Conservation (phyloP, 768 basidiomycete species). For the Boletales sp. region DNA sequence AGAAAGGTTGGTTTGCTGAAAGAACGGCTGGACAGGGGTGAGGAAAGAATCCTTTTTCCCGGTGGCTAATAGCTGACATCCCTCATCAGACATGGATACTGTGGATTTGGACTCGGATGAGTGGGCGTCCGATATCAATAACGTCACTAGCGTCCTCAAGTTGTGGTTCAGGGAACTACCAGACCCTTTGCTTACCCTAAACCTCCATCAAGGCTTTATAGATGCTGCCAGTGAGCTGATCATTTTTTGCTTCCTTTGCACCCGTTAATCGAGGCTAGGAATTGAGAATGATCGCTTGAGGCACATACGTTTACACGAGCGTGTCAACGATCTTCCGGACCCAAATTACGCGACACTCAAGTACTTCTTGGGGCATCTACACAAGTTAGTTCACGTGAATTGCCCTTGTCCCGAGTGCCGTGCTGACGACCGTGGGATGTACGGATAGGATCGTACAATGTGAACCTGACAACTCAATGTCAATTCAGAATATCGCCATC, state of each 20-base stretch:
- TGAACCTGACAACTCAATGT: constrained; percentile 85
- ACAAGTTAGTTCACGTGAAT: constrained; percentile 53
- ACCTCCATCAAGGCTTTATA: constrained; percentile 87
- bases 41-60: constrained; percentile 5
- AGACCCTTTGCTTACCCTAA: constrained; percentile 83
- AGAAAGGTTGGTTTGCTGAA: constrained; percentile 83
- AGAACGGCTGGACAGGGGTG: constrained; percentile 82
- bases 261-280: constrained; percentile 40
- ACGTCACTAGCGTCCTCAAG: constrained; percentile 91
- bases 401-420: neutral
- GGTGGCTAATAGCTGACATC: constrained; percentile 19
- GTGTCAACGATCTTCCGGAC: constrained; percentile 96
- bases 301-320: constrained; percentile 94
- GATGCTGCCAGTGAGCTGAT: constrained; percentile 83
- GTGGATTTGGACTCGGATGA: constrained; percentile 87
- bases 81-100: constrained; percentile 67
- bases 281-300: constrained; percentile 93
- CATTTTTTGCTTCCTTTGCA: neutral
- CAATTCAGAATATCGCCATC: constrained; percentile 88
- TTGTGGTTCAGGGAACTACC: constrained; percentile 96
- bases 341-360: constrained; percentile 98
- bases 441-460: constrained; percentile 63
- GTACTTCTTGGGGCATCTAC: constrained; percentile 90
- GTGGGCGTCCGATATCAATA: constrained; percentile 94
- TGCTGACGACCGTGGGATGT: constrained; percentile 7